Percentiles rank a stretch among this genome's conserved stretches.
These are phyloP conservation scores for Ogataea pignaliae DNA, from an alignment of 805 yeast species.

Conservation along the genomic window DNA sequence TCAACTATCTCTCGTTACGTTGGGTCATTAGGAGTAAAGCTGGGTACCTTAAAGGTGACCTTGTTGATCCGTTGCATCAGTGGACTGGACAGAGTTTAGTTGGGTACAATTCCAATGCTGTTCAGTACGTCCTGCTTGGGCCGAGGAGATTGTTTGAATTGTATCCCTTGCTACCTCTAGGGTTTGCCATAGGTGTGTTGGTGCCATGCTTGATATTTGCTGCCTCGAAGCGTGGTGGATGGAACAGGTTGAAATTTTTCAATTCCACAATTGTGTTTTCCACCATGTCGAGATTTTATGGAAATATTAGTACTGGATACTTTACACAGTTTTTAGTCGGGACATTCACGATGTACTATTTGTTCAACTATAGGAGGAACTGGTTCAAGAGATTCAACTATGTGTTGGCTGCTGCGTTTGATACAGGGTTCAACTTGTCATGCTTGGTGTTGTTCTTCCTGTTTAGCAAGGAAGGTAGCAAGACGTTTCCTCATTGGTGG, in stretches of 20 bases:
- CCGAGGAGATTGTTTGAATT: slow-evolving; percentile 40
- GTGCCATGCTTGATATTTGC: slow-evolving; percentile 34
- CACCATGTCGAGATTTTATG: slow-evolving; percentile 43
- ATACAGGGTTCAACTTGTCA: slow-evolving; percentile 45
- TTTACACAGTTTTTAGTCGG: slow-evolving; percentile 45
- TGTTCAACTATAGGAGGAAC: slow-evolving; percentile 34
- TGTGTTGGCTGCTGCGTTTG: slow-evolving; percentile 47
- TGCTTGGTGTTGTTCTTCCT: slow-evolving; percentile 36
- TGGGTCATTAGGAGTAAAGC: slow-evolving; percentile 41
- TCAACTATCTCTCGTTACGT: slow-evolving; percentile 43
- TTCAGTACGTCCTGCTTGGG: slow-evolving; percentile 47
- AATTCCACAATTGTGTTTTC: slow-evolving; percentile 47
- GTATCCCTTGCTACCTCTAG: slow-evolving; percentile 40
- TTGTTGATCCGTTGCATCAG: slow-evolving; percentile 42
- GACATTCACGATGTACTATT: slow-evolving; percentile 43
- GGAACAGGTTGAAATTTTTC: slow-evolving; percentile 30
- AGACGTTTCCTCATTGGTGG: slow-evolving; percentile 41
- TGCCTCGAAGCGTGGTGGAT: slow-evolving; percentile 4
- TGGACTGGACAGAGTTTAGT: slow-evolving; percentile 47
- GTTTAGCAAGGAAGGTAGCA: slow-evolving; percentile 13
- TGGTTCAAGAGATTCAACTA: slow-evolving; percentile 43
- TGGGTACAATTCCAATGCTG: slow-evolving; percentile 42
- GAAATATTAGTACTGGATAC: slow-evolving; percentile 46
- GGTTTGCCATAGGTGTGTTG: slow-evolving; percentile 37
- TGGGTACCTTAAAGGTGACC: slow-evolving; percentile 26